A percentile compares a stretch with the other conserved stretches of the same genome.
Conservation (phyloP, 2,329 filamentous ascomycete genomes). For the Parastagonospora nodorum region DNA sequence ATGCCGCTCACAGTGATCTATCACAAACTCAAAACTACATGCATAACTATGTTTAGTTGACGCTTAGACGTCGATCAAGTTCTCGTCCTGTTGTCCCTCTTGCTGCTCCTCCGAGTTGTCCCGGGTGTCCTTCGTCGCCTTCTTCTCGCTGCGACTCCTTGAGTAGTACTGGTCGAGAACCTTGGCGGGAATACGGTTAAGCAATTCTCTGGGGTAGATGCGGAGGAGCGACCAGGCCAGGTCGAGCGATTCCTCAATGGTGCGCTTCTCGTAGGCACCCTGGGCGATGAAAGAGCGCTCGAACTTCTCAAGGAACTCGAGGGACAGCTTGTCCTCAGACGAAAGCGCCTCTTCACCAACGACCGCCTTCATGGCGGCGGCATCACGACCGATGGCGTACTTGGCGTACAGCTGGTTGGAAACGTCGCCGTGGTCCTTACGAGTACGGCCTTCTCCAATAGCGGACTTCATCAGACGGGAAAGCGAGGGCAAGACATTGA, state of each 20-base stretch:
- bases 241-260: constrained; percentile 91
- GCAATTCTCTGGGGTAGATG: constrained; percentile 96
- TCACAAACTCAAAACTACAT: constrained; percentile 3
- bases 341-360: constrained; percentile 97
- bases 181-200: constrained; percentile 76
- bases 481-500: constrained; percentile 96
- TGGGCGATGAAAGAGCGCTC: constrained; percentile 94
- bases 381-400: constrained; percentile 98
- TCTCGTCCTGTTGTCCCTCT: constrained; percentile 39
- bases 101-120: constrained; percentile 46
- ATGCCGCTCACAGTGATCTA: constrained; percentile 16
- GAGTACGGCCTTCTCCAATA: constrained; percentile 95
- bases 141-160: constrained; percentile 47
- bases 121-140: constrained; percentile 47
- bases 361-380: constrained; percentile 98
- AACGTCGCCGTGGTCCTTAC: constrained; percentile 96
- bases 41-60: constrained; percentile 3
- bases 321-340: constrained; percentile 92
- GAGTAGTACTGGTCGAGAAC: constrained; percentile 58
- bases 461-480: constrained; percentile 99
- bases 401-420: constrained; percentile 99
- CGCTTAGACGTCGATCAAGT: constrained; percentile 46
- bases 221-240: constrained; percentile 94
- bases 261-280: constrained; percentile 87
- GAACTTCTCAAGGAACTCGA: constrained; percentile 98